Evolutionary conservation across 2,329 filamentous ascomycete species (phyloP).

Genomic region (Fusarium haematococcum): DNA sequence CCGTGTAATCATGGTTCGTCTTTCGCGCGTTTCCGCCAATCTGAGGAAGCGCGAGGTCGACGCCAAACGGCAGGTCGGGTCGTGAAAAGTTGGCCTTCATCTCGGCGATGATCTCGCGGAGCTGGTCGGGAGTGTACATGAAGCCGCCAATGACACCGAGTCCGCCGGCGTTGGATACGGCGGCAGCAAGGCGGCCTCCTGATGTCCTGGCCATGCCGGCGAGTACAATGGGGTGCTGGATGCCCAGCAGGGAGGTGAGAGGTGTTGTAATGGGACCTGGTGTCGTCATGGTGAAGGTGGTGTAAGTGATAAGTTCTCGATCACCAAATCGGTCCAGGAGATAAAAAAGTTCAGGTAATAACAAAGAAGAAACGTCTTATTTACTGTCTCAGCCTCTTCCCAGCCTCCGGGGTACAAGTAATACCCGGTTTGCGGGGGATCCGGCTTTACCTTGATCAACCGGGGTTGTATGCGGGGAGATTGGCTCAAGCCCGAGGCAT

Average conservation of each 20-base stretch:
- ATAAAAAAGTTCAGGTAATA: not conserved
- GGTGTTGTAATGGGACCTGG: slow-evolving; percentile 76
- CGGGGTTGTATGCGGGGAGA: slow-evolving; percentile 46
- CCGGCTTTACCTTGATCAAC: slow-evolving; percentile 29
- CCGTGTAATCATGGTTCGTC: slow-evolving; percentile 96
- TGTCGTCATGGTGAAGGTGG: slow-evolving; percentile 52
- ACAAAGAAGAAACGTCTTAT: not conserved
- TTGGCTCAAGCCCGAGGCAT: slow-evolving; percentile 47
- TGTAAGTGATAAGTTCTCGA: not conserved
- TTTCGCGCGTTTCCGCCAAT: slow-evolving; percentile 85
- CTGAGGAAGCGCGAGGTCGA: slow-evolving; percentile 92
- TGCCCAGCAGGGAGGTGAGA: slow-evolving; percentile 81
- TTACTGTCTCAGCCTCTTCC: not conserved
- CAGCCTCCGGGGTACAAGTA: not conserved
- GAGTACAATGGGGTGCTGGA: slow-evolving; percentile 89
- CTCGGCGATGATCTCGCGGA: slow-evolving; percentile 85
- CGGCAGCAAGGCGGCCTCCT: slow-evolving; percentile 81
- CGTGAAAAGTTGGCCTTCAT: slow-evolving; percentile 79
- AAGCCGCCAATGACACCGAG: slow-evolving; percentile 80
- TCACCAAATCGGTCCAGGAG: not conserved
- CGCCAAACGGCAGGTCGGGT: slow-evolving; percentile 83
- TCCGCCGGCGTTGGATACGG: slow-evolving; percentile 89
- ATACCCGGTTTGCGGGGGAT: slow-evolving; percentile 22
- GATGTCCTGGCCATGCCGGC: slow-evolving; percentile 94
- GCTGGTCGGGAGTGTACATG: slow-evolving; percentile 79